A percentile compares a stretch with the other conserved stretches of the same genome.
These are phyloP conservation scores for Begonia peltatifolia DNA, from an alignment of 306 rosid species.

Conservation along the genomic window DNA sequence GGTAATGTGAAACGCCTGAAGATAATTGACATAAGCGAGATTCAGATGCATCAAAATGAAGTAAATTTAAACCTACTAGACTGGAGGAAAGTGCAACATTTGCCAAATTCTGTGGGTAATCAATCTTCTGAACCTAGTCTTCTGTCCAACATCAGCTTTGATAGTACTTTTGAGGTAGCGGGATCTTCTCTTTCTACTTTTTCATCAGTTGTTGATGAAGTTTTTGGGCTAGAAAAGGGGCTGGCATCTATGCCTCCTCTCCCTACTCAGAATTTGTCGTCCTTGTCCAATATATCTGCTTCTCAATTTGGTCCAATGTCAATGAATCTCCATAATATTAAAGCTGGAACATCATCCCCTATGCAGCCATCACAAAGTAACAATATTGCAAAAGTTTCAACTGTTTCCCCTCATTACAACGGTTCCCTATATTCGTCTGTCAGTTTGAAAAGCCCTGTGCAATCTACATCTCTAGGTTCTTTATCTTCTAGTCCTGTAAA, in stretches of 20 bases:
- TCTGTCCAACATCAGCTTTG: slow-evolving; percentile 40
- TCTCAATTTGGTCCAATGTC: slow-evolving; percentile 56
- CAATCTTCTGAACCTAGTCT: slow-evolving; percentile 42
- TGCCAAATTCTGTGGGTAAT: slow-evolving; percentile 35
- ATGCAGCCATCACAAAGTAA: slow-evolving; percentile 45
- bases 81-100: slow-evolving; percentile 46
- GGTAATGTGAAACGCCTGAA: slow-evolving; percentile 50
- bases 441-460: slow-evolving; percentile 55
- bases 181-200: slow-evolving; percentile 67
- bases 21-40: slow-evolving; percentile 65
- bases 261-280: slow-evolving; percentile 35
- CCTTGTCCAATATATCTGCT: slow-evolving; percentile 39
- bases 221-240: slow-evolving; percentile 80
- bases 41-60: slow-evolving; percentile 88
- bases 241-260: slow-evolving; percentile 32
- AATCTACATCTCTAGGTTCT: slow-evolving; percentile 53
- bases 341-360: slow-evolving; percentile 57
- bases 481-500: slow-evolving; percentile 51
- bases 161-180: slow-evolving; percentile 39
- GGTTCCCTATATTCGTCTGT: slow-evolving; percentile 46
- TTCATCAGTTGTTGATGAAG: slow-evolving; percentile 86
- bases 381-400: slow-evolving; percentile 30
- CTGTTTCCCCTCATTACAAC: slow-evolving; percentile 30
- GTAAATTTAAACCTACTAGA: slow-evolving; percentile 69
- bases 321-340: slow-evolving; percentile 32